Conservation (phyloP, 75 land plant species). For the Isoetes taiwanensis region DNA sequence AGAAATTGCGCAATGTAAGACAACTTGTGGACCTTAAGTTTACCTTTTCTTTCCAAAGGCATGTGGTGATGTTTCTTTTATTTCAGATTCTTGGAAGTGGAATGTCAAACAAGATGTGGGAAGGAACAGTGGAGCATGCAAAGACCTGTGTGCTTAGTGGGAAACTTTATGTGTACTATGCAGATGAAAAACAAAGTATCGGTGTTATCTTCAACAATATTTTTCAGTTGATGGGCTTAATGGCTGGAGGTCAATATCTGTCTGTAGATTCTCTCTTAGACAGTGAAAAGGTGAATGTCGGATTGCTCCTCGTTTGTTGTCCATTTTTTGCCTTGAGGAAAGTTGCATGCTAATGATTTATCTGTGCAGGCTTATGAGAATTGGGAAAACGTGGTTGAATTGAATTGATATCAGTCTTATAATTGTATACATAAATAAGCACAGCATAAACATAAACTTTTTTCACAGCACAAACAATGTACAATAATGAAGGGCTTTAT, state of each 20-base stretch:
- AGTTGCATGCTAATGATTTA: too few relatives aligned
- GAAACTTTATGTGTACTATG: slow-evolving; percentile 3
- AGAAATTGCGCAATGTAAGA: slow-evolving; percentile 62
- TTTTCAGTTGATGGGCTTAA: slow-evolving; percentile 1
- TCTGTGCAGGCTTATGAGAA: slow-evolving; percentile 89
- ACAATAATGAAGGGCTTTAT: too few relatives aligned
- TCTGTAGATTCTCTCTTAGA: slow-evolving; percentile 1
- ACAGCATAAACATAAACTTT: too few relatives aligned
- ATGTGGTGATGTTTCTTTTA: too few relatives aligned
- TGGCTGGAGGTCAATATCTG: slow-evolving; percentile 2
- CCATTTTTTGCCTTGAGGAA: too few relatives aligned
- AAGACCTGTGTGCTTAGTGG: slow-evolving; percentile 2
- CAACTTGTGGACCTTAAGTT: too few relatives aligned
- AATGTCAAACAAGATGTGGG: slow-evolving; percentile 7
- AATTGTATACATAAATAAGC: too few relatives aligned
- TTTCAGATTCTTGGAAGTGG: slow-evolving; percentile 6
- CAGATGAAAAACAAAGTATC: not conserved
- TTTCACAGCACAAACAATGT: too few relatives aligned
- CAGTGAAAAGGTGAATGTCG: not conserved
- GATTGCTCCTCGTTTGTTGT: too few relatives aligned
- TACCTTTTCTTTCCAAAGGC: too few relatives aligned
- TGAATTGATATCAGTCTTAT: too few relatives aligned
- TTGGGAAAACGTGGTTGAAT: slow-evolving; percentile 71
- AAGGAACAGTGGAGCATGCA: slow-evolving; percentile 7
- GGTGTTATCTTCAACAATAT: slow-evolving; percentile 6